Evolutionary conservation across 2,329 filamentous ascomycete species (phyloP).

Genomic region (Diaporthe velutina): DNA sequence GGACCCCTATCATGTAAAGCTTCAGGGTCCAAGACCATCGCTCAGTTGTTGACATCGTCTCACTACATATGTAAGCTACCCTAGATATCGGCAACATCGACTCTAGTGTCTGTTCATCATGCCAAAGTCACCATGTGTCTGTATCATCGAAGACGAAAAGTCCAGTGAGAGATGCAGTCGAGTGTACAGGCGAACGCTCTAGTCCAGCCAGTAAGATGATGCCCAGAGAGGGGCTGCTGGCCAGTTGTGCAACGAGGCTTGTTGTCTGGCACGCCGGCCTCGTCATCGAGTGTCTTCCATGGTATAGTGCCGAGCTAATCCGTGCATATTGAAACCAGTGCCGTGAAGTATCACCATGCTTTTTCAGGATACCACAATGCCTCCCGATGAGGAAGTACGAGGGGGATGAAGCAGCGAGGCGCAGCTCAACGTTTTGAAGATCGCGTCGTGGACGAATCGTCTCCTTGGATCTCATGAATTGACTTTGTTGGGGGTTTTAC

Average conservation of each 20-base stretch:
- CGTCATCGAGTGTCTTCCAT: not conserved
- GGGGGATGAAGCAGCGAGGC: not conserved
- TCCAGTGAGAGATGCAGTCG: not conserved
- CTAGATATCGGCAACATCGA: not conserved
- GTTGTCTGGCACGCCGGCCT: not conserved
- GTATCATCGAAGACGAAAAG: not conserved
- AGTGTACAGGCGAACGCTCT: not conserved
- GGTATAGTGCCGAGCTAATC: conserved; percentile 19
- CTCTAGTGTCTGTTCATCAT: not conserved
- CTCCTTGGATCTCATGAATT: not conserved
- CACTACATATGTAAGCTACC: not conserved
- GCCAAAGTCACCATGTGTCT: not conserved
- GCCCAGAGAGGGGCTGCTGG: conserved; percentile 4
- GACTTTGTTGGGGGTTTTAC: conserved; percentile 28
- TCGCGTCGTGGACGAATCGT: conserved; percentile 20
- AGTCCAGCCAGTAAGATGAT: not conserved
- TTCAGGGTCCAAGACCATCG: conserved; percentile 9
- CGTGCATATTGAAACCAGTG: conserved; percentile 23
- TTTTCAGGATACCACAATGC: not conserved
- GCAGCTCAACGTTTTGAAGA: conserved; percentile 24
- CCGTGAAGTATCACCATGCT: conserved; percentile 11
- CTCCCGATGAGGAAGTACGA: not conserved
- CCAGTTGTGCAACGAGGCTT: not conserved
- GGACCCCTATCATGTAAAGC: not conserved
- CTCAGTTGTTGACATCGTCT: not conserved